These are phyloP conservation scores for Fusarium euwallaceae DNA, from an alignment of 2,329 filamentous ascomycete species.

Conservation along the genomic window DNA sequence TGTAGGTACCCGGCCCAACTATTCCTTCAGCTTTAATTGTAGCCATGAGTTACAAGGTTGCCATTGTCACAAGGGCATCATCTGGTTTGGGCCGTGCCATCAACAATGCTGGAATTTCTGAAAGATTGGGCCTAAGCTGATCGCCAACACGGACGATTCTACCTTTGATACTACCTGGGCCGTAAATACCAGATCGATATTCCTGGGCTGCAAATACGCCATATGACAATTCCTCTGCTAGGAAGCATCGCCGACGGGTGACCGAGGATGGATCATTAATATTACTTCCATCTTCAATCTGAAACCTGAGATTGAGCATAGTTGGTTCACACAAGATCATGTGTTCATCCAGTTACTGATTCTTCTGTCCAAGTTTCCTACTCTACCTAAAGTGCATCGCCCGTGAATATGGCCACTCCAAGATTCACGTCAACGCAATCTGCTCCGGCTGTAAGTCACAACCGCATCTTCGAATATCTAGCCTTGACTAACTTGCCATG, in stretches of 20 bases:
- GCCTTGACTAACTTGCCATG: neutral
- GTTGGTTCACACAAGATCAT: neutral
- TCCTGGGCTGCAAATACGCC: neutral
- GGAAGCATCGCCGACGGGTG: neutral
- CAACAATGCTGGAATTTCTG: neutral
- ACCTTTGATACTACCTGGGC: neutral
- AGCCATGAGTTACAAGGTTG: neutral
- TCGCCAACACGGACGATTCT: neutral
- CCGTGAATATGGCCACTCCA: neutral
- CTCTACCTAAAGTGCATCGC: neutral
- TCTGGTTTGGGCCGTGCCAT: neutral
- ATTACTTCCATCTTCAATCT: neutral
- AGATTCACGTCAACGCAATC: neutral
- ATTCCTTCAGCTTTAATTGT: neutral
- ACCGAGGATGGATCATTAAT: neutral
- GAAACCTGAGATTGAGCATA: neutral
- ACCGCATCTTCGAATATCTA: rapidly evolving
- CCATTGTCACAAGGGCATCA: neutral
- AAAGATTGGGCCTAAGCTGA: neutral
- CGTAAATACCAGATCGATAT: neutral
- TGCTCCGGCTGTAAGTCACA: neutral
- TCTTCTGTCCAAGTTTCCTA: neutral
- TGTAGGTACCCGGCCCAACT: neutral
- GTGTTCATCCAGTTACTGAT: neutral
- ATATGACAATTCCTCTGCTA: neutral